Base-by-base conservation (phyloP, 495 filamentous ascomycete genomes). In the Hyaloscypha finlandica region DNA sequence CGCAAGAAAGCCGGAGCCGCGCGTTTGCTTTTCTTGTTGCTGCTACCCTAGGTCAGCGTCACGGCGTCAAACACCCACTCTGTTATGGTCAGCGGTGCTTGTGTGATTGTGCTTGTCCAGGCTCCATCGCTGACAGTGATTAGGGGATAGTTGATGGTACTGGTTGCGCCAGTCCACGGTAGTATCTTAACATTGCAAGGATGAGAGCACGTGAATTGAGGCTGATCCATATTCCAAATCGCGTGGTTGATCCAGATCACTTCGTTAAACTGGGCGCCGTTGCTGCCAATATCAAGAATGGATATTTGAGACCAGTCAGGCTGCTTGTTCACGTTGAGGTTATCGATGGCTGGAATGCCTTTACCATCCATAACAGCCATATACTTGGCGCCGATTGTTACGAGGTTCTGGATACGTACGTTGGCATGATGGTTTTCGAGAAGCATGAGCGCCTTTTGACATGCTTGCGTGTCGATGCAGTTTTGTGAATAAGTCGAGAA, bases 91-190 rank as follows among this genome's bases (percentile, higher is more conserved):
- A 75, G 29, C 11, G 71, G 71, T 39, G 68, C 52, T 53, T 61
- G 51, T 1, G 71, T 71, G 54, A 75, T 71, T 22, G 71, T 71
- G 59, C 69, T 75, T 30, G 64, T 73, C 69, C 67, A 75, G 25
- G 73, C 51, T 39, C 61, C 73, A 4, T 54, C 3, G 69, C 69
- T 71, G 32, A 75, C 67, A 0, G 73, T 74, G 0, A 74, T 66
- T 14, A 71, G 60, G 11, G 73, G 73, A 57, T 68, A 74, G 54
- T 75, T 56, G 39, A 75, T 62, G 53, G 67, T 70, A 42, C 64
- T 70, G 51, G 71, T 74, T 22, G 71, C 69, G 16, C 69, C 62
- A 16, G 59, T 70, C 64, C 63, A 75, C 1, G 71, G 69, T 31
- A 67, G 73, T 1, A 75, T 29, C 68, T 71, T 64, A 54, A 75